Evolutionary conservation across 768 basidiomycete genomes (phyloP).

Genomic region (Termitomyces sp.): DNA sequence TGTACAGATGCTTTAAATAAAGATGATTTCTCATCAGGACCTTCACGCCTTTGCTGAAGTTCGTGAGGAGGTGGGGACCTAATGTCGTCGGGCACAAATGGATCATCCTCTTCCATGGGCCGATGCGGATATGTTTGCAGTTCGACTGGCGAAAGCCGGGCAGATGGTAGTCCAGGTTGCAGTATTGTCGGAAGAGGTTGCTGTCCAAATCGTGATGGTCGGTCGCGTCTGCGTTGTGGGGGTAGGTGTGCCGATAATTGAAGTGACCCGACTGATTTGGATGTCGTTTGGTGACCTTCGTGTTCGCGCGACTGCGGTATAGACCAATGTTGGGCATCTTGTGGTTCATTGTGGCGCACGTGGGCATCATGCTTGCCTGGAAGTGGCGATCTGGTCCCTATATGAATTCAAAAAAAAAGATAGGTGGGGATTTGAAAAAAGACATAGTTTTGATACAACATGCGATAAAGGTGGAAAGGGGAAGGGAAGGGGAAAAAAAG

Average conservation of each 20-base stretch:
- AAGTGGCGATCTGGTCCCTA: conserved; percentile 45
- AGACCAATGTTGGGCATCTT: not conserved
- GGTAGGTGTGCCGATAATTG: conserved; percentile 4
- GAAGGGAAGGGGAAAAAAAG: conserved; percentile 27
- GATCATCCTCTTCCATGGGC: conserved; percentile 16
- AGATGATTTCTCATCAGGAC: conserved; percentile 5
- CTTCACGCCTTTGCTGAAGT: conserved; percentile 7
- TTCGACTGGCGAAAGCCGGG: conserved; percentile 1
- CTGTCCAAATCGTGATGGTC: conserved; percentile 21
- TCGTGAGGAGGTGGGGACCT: conserved; percentile 8
- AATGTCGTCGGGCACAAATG: conserved; percentile 17
- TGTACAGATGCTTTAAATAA: conserved; percentile 7
- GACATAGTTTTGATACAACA: conserved; percentile 17
- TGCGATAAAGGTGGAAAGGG: conserved; percentile 23
- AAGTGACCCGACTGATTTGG: not conserved
- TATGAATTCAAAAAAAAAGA: conserved; percentile 30
- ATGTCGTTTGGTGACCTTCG: not conserved
- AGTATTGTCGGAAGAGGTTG: not conserved
- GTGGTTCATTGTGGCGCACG: not conserved
- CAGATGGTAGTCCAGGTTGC: not conserved
- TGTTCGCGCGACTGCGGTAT: not conserved
- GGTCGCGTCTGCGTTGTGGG: conserved; percentile 13
- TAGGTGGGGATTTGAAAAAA: conserved; percentile 16
- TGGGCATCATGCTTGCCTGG: conserved; percentile 24
- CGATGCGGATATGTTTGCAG: not conserved